A percentile compares a stretch with the other conserved stretches of the same genome.
phyloP scores from a whole-genome alignment of 106 monocot genomes.

The Dioscorea zingiberensis region DNA sequence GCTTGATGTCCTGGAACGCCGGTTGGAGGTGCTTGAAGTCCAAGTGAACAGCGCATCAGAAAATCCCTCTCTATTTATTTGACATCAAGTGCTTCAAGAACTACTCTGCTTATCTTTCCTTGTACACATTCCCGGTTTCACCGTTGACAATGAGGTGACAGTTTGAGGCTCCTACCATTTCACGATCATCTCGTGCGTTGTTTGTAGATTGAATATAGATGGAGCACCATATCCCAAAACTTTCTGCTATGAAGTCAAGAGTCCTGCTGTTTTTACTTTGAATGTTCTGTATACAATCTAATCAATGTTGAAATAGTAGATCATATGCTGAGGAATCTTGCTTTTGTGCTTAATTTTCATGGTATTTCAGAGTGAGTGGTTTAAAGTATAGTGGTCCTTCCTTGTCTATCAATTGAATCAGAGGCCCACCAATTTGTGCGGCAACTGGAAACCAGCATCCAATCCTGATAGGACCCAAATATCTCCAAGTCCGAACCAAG shows the following conservation, averaged over 20 bases:
- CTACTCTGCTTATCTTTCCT: not conserved
- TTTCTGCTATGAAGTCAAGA: not conserved
- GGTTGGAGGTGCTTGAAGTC: conserved; percentile 90
- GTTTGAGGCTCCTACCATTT: not conserved
- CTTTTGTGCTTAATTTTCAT: too few relatives aligned
- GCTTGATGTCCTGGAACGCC: conserved; percentile 76
- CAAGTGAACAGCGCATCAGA: conserved; percentile 87
- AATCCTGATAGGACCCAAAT: too few relatives aligned
- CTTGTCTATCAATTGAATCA: too few relatives aligned
- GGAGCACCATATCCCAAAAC: not conserved
- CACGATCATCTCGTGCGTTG: not conserved
- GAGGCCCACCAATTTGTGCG: too few relatives aligned
- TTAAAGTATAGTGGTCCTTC: too few relatives aligned
- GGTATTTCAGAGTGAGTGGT: too few relatives aligned
- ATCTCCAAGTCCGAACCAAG: too few relatives aligned
- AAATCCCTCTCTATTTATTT: conserved; percentile 81
- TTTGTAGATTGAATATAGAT: not conserved
- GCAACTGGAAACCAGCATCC: too few relatives aligned
- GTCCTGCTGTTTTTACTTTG: too few relatives aligned
- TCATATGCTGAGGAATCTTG: too few relatives aligned
- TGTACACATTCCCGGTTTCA: not conserved
- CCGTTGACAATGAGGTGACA: not conserved
- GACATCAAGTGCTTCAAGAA: not conserved
- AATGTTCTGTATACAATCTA: too few relatives aligned
- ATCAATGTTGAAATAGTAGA: too few relatives aligned